phyloP scores from a whole-genome alignment of 768 basidiomycete genomes.

The Kondoa subrosea region DNA sequence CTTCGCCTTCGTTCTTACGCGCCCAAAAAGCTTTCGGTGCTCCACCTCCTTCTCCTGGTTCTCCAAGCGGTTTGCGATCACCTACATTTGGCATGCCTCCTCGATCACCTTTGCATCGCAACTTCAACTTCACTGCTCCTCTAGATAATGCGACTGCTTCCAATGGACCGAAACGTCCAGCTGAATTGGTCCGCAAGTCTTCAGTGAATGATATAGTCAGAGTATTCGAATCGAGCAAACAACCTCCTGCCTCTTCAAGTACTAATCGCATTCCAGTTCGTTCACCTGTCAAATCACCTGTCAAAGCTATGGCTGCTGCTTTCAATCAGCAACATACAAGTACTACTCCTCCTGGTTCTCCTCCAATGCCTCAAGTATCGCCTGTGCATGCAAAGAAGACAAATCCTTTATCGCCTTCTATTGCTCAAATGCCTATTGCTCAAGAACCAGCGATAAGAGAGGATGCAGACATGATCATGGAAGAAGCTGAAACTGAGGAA shows the following conservation, averaged over 20 bases:
- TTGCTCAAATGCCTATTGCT: too few relatives aligned
- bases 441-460: too few relatives aligned
- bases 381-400: not conserved
- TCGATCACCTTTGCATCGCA: not conserved
- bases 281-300: not conserved
- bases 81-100: not conserved
- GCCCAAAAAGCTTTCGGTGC: not conserved
- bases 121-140: not conserved
- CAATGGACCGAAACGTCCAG: not conserved
- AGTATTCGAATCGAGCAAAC: slow-evolving; percentile 3
- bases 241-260: not conserved
- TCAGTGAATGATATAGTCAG: slow-evolving; percentile 6
- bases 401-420: too few relatives aligned
- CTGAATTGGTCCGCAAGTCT: slow-evolving; percentile 1
- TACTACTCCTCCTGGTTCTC: not conserved
- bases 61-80: not conserved
- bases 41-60: not conserved
- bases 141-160: too few relatives aligned
- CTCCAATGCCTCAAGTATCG: not conserved
- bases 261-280: not conserved
- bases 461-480: too few relatives aligned
- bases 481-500: too few relatives aligned
- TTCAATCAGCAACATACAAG: not conserved
- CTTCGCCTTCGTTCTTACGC: not conserved
- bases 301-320: not conserved